Evolutionary conservation across 257 asterid species (phyloP), one percentile per base, ranked within the genome.

Genomic region (Coffea eugenioides): DNA sequence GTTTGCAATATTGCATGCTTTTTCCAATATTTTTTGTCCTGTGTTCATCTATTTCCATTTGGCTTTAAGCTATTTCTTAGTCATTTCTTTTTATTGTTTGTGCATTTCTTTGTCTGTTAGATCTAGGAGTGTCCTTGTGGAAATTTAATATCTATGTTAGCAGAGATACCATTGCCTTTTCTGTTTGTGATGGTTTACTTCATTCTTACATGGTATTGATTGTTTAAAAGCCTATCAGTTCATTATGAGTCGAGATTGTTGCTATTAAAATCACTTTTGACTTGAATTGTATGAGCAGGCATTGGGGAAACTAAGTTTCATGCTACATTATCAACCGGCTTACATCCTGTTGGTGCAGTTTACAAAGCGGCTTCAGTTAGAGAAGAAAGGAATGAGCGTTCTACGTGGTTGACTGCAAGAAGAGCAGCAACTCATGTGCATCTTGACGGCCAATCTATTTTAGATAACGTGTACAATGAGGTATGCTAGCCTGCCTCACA

Each of bases 401-500:
- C 88, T 45, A 92, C 97, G 18, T 87, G 90, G 94, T 90, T 95
- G 79, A 90, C 94, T 75, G 97, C 92, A 62, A 87, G 88, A 69
- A 87, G 88, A 77, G 90, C 85, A 72, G 79, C 89, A 73, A 83
- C 72, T 54, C 83, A 23, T 71, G 87, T 81, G 82, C 84, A 86
- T 80, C 92, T 95, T 68, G 98, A 93, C 86, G 99, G 98, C 74
- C 85, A 83, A 80, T 73, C 97, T 80, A 82, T 95, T 73, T 81
- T 93, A 70, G 90, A 86, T 66, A 89, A 88, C 21, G 82, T 95
- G 68, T 86, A 87, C 68, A 85, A 87, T 41, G 92, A 92, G 97
- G 98, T 93, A 89, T 18, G 21, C 15, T 70, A 68, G 16, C 11
- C 2, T 56, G 0, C 46, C 57, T 46, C 43, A 23, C 9, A 16